Evolutionary conservation across 2,329 filamentous ascomycete genomes (phyloP).

Genomic region (Chalara sp.): DNA sequence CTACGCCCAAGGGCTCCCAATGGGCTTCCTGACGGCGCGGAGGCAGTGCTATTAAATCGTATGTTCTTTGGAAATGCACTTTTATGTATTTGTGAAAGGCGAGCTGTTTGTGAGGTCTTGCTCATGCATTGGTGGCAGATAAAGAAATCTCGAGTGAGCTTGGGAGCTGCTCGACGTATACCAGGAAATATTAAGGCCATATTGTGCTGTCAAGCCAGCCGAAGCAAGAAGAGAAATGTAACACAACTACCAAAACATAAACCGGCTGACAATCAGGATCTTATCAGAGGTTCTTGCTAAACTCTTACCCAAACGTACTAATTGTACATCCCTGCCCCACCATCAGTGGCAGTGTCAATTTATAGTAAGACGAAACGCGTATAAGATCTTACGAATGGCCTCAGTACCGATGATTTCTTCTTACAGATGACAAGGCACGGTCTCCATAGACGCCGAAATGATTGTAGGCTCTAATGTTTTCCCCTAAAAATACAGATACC

Average conservation of each 20-base stretch:
- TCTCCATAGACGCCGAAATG: background rate
- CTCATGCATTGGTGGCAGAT: slow-evolving; percentile 25
- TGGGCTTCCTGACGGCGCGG: background rate
- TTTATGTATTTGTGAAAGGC: slow-evolving; percentile 14
- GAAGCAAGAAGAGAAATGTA: background rate
- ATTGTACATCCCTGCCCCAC: too few species aligned
- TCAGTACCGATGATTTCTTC: too few species aligned
- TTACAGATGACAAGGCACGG: too few species aligned
- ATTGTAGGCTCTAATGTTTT: slow-evolving; percentile 19
- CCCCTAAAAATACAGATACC: slow-evolving; percentile 22
- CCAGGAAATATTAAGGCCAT: slow-evolving; percentile 27
- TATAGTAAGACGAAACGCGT: too few species aligned
- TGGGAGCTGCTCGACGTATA: slow-evolving; percentile 21
- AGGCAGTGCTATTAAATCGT: slow-evolving; percentile 24
- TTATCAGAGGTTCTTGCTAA: too few species aligned
- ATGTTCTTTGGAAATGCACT: slow-evolving; percentile 15
- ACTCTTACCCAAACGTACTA: too few species aligned
- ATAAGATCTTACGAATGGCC: too few species aligned
- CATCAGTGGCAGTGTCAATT: too few species aligned
- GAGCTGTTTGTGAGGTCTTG: slow-evolving; percentile 7
- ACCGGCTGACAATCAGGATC: too few species aligned
- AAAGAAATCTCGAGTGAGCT: slow-evolving; percentile 24
- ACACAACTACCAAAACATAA: too few species aligned
- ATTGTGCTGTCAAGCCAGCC: slow-evolving; percentile 3
- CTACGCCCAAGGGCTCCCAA: too few species aligned